Evolutionary conservation across 148 eudicot species (phyloP).

Genomic region (Nepenthes mirabilis): DNA sequence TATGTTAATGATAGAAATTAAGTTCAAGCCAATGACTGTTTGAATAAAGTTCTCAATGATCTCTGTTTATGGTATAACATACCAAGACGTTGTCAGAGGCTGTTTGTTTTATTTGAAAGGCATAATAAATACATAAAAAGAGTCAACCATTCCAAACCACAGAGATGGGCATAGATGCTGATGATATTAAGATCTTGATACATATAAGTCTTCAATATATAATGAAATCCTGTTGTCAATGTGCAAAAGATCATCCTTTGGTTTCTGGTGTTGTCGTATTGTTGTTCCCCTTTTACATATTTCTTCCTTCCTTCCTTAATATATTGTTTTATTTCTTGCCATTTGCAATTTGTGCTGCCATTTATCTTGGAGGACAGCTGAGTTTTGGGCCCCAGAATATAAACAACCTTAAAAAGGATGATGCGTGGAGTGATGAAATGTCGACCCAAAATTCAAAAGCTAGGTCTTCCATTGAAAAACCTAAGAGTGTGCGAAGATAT

Average conservation of each 20-base stretch:
- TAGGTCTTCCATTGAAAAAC: not conserved
- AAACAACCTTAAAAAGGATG: slow-evolving; percentile 1
- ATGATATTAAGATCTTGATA: slow-evolving; percentile 30
- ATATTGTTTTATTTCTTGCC: slow-evolving; percentile 41
- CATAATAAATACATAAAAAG: slow-evolving; percentile 2
- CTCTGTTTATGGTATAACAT: not conserved
- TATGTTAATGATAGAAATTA: not conserved
- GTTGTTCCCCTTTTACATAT: slow-evolving; percentile 37
- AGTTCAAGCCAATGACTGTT: slow-evolving; percentile 8
- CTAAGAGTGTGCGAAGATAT: slow-evolving; percentile 14
- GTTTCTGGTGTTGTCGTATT: slow-evolving; percentile 21
- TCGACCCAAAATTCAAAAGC: not conserved
- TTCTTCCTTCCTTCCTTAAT: slow-evolving; percentile 36
- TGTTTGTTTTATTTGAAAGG: slow-evolving; percentile 3
- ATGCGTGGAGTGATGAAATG: slow-evolving; percentile 3
- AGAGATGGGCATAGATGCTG: slow-evolving; percentile 48
- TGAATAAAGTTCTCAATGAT: slow-evolving; percentile 7
- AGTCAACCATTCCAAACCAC: not conserved
- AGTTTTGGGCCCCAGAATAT: not conserved
- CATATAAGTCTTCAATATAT: slow-evolving; percentile 23
- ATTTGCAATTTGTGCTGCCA: slow-evolving; percentile 20
- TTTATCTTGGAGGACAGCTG: slow-evolving; percentile 17
- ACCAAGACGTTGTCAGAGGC: not conserved
- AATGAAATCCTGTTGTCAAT: slow-evolving; percentile 18
- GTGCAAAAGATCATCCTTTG: slow-evolving; percentile 33